phyloP scores from a whole-genome alignment of 306 rosid genomes.

The Inga leiocalycina region DNA sequence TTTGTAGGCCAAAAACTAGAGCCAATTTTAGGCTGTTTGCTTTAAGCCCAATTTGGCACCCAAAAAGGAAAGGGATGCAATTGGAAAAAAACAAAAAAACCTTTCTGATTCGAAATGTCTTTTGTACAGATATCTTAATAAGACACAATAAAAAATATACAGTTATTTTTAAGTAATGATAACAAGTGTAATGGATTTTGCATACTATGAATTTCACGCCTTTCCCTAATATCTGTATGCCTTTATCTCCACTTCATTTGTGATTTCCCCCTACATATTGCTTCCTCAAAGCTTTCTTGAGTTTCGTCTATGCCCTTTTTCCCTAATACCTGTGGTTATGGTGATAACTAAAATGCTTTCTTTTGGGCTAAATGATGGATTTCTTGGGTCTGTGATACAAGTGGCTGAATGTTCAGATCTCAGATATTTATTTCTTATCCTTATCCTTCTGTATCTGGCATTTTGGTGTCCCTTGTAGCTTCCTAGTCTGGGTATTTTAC shows the following conservation, averaged over 20 bases:
- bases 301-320: not conserved
- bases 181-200: too few relatives aligned
- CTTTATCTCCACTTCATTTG: not conserved
- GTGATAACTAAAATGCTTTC: too few relatives aligned
- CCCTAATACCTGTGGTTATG: not conserved
- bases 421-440: not conserved
- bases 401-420: not conserved
- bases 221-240: conserved; percentile 10
- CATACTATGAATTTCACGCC: too few relatives aligned
- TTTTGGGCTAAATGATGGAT: conserved; percentile 4
- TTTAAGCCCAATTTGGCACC: not conserved
- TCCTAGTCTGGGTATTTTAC: not conserved
- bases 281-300: not conserved
- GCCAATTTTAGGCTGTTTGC: not conserved
- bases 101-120: too few relatives aligned
- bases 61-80: not conserved
- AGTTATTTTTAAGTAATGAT: too few relatives aligned
- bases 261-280: not conserved
- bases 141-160: too few relatives aligned
- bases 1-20: not conserved
- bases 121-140: too few relatives aligned
- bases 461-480: not conserved
- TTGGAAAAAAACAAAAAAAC: too few relatives aligned
- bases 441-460: not conserved
- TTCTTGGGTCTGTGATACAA: not conserved